phyloP scores from a whole-genome alignment of 331 rosid species.

The Saraca asoca region DNA sequence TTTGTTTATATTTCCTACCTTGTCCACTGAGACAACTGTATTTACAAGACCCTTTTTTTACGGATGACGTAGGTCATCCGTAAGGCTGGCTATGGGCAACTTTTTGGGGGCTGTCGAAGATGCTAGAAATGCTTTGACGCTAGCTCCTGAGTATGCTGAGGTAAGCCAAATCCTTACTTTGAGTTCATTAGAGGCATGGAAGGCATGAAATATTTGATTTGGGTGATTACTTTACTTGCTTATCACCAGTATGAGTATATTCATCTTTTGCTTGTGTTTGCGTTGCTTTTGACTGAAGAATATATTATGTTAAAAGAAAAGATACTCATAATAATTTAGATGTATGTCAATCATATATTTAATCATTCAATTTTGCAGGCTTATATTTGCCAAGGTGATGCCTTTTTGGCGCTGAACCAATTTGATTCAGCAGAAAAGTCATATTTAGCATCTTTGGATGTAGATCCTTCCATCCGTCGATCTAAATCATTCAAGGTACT shows the following conservation, averaged over 20 bases:
- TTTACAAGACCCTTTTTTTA: constrained; percentile 6
- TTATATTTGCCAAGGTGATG: constrained; percentile 80
- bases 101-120: constrained; percentile 72
- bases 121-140: constrained; percentile 63
- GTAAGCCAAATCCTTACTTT: constrained; percentile 41
- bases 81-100: constrained; percentile 68
- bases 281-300: constrained; percentile 18
- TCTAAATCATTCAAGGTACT: constrained; percentile 82
- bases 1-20: background rate
- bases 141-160: constrained; percentile 68
- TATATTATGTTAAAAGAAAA: constrained; percentile 6
- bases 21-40: background rate
- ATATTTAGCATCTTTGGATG: constrained; percentile 58
- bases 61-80: constrained; percentile 54
- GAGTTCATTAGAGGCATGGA: background rate
- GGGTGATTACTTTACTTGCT: constrained; percentile 2
- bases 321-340: background rate
- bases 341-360: constrained; percentile 1
- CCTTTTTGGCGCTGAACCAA: constrained; percentile 56
- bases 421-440: constrained; percentile 69
- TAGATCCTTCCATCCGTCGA: constrained; percentile 75
- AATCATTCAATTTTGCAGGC: constrained; percentile 58
- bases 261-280: constrained; percentile 13
- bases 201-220: background rate
- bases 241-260: constrained; percentile 5